Evolutionary conservation across 2,329 filamentous ascomycete genomes (phyloP).

Genomic region (Penicillium capsulatum): DNA sequence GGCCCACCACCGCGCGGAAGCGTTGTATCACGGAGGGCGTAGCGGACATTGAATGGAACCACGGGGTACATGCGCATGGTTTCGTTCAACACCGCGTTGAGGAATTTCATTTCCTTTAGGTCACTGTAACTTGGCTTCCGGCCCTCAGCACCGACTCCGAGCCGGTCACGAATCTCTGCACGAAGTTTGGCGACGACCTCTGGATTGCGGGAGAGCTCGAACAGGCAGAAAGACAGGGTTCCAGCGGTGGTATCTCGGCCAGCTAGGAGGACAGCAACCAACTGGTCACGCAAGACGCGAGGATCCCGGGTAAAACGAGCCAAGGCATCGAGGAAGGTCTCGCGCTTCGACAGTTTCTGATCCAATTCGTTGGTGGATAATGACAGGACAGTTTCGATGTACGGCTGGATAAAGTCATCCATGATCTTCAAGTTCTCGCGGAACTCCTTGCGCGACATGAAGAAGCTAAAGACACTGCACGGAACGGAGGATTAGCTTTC

Average conservation of each 20-base stretch:
- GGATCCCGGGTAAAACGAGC: constrained; percentile 68
- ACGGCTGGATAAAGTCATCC: constrained; percentile 71
- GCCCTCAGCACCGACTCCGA: constrained; percentile 46
- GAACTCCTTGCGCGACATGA: constrained; percentile 65
- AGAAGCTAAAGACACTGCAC: constrained; percentile 54
- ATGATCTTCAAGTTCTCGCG: constrained; percentile 61
- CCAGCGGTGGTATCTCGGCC: constrained; percentile 79
- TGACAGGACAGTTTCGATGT: constrained; percentile 68
- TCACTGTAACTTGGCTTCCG: constrained; percentile 63
- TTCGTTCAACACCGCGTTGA: constrained; percentile 68
- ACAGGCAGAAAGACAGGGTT: constrained; percentile 75
- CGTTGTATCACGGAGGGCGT: constrained; percentile 67
- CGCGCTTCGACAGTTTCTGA: constrained; percentile 63
- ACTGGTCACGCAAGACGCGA: constrained; percentile 66
- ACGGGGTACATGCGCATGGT: constrained; percentile 71
- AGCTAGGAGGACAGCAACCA: constrained; percentile 76
- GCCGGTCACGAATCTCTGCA: constrained; percentile 56
- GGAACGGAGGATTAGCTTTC: constrained; percentile 9
- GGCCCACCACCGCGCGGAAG: constrained; percentile 62
- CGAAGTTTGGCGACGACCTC: constrained; percentile 64
- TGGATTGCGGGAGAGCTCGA: constrained; percentile 72
- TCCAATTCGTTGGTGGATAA: constrained; percentile 69
- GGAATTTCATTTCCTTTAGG: constrained; percentile 83
- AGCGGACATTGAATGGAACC: constrained; percentile 74
- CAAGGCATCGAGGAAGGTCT: constrained; percentile 83